Base-by-base conservation (phyloP, 805 yeast species). In the Cyberlindnera maclurae region DNA sequence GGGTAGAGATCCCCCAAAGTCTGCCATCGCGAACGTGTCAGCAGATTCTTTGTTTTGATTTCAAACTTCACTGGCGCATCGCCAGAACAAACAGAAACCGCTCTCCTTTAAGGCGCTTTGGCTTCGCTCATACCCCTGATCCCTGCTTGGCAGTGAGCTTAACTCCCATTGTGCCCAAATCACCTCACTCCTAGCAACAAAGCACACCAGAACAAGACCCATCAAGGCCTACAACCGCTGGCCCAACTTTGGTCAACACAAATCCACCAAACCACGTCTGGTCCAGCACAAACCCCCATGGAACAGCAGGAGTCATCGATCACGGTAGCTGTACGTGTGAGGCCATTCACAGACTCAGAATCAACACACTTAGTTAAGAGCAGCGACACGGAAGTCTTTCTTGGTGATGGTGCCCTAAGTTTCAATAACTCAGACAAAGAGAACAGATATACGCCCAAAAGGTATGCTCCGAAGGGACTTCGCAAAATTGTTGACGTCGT, bases 331-430 rank as follows among this genome's bases (percentile, higher is more conserved):
- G 89, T 87, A 2, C 65, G 96, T 32, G 88, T 87, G 7, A 66
- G 96, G 40, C 96, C 96, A 2, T 85, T 87, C 63, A 84, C 90
- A 1, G 49, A 54, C 1, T 40, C 55, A 0, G 95, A 87, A 59
- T 51, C 57, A n/a, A 50, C 64, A 13, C 72, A 68, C 37, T 60
- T 80, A 29, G 62, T 73, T 2, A 59, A 58, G 31, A 52, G 60
- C 16, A 62, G 66, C 11, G 60, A 60, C 17, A 68, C 66, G 33
- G 37, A 34, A 12, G 47, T 66, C 16, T 74, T 77, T 45, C 59
- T 69, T 9, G 77, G 82, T 1, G 80, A 73, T 46, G 83, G 80
- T 3, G 68, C 78, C 8, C 60, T 77, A 16, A 59, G 63, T 38
- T 47, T 51, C 24, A 36, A 39, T 12, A 30, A 32, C 7, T 20